Evolutionary conservation across 2,329 filamentous ascomycete species (phyloP), one percentile per base, ranked within the genome.

Genomic region (Kalaharituber pfeilii): DNA sequence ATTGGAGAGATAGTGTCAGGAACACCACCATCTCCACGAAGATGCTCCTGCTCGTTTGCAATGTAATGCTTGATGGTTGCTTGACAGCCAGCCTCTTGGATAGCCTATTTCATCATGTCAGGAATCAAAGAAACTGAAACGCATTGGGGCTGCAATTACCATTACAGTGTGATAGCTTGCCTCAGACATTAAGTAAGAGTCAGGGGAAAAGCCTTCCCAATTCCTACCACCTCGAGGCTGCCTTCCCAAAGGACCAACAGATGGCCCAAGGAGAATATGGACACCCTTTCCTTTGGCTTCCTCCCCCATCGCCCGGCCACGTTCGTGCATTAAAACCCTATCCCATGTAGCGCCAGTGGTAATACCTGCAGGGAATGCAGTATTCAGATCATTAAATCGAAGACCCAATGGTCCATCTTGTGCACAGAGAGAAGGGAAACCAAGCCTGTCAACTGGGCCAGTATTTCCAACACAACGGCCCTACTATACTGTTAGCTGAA

Each of bases 331-430:
- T 26, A 93, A 73, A 13, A 71, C 68, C 55, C 82, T 78, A 67
- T 88, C 83, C 82, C 85, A 95, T 0, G 87, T 94, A 0, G 88
- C 86, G 1, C 86, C 88, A 0, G 89, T 83, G 0, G 88, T 94
- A 57, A 94, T 76, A 5, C 86, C 88, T 3, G 87, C 86, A 0
- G 88, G 87, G 62, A 91, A 93, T 0, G 86, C 86, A 0, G 85
- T 87, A 28, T 80, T 78, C 64, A 91, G 85, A 62, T 94, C 85
- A 2, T 83, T 77, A 60, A 86, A 88, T 11, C 87, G 75, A 53
- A 95, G 73, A 0, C 87, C 88, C 6, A 94, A 70, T 0, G 88
- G 87, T 0, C 87, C 87, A 64, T 95, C 88, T 66, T n/a, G n/a
- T 18, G 53, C 59, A 84, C 86, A 22, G 94, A 71, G 22, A 79